phyloP scores from a whole-genome alignment of 2,329 filamentous ascomycete species.

The Uncinocarpus reesii region DNA sequence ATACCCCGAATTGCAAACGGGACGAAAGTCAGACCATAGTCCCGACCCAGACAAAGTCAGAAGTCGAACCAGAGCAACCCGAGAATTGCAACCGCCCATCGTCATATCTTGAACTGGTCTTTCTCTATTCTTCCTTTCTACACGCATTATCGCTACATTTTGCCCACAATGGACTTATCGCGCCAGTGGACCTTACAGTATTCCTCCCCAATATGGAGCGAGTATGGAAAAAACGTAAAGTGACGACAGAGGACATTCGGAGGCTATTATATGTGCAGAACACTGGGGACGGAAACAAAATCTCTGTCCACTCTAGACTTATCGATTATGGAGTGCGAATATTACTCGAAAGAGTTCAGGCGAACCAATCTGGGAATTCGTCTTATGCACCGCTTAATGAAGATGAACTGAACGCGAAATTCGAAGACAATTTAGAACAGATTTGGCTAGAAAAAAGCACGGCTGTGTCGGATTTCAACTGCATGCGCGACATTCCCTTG shows the following conservation, averaged over 20 bases:
- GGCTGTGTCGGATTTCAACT: slow-evolving; percentile 27
- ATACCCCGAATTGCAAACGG: background rate
- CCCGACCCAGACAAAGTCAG: background rate
- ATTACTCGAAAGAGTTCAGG: slow-evolving; percentile 27
- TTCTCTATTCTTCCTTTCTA: slow-evolving; percentile 57
- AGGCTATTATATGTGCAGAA: slow-evolving; percentile 54
- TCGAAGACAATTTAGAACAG: slow-evolving; percentile 40
- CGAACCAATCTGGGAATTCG: slow-evolving; percentile 5
- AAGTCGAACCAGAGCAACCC: background rate
- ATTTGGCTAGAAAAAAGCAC: slow-evolving; percentile 37
- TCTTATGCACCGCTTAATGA: slow-evolving; percentile 31
- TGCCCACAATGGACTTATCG: slow-evolving; percentile 54
- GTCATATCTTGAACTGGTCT: slow-evolving; percentile 44
- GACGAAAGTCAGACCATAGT: background rate
- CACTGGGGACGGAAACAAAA: slow-evolving; percentile 10
- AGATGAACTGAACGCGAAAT: slow-evolving; percentile 40
- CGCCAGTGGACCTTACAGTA: slow-evolving; percentile 53
- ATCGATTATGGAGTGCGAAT: slow-evolving; percentile 35
- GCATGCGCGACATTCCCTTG: slow-evolving; percentile 27
- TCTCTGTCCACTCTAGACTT: slow-evolving; percentile 25
- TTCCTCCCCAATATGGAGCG: slow-evolving; percentile 55
- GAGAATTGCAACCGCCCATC: slow-evolving; percentile 23
- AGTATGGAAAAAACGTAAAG: slow-evolving; percentile 61
- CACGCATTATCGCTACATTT: slow-evolving; percentile 59
- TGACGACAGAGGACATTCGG: slow-evolving; percentile 56